Base-by-base conservation (phyloP, 495 filamentous ascomycete genomes). In the Penicillium cinerascens region DNA sequence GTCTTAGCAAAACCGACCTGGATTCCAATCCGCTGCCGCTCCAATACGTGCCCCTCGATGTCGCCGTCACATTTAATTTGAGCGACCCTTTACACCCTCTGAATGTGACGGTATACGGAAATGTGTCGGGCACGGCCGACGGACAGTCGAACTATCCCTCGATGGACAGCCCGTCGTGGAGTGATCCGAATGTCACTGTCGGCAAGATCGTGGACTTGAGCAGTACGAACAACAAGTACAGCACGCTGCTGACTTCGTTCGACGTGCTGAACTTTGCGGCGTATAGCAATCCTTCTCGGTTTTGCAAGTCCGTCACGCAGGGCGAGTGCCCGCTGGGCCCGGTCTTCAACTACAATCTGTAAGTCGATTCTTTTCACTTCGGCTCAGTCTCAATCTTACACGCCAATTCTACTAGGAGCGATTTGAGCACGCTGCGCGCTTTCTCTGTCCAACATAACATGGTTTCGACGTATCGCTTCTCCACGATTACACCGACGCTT, bases 21-120 rank as follows among this genome's bases (percentile, higher is more conserved):
- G 73, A 75, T 39, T 80, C 76, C 17, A 57, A 52, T 25, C 79
- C 80, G 21, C 55, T 56, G 56, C 79, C 64, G 48, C 75, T 97
- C n/a, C 95, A 98, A 74, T 96, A 91, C 68, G 75, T 83, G 8
- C 92, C 93, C 1, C 57, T 83, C 11, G 78, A 78, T 49, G 78
- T 95, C 51, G 81, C 84, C 56, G 95, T 88, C 49, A 71, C 69
- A 11, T 95, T 95, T 72, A 78, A 91, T 56, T 71, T 81, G 20
- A 65, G 70, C 17, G 70, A 79, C 49, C 63, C 81, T 10, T 80
- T 78, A 44, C 82, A 91, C 61, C 83, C 82, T 35, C 73, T 98
- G 25, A 82, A 82, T 50, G 72, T 97, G 23, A 96, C 85, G 1
- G 82, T 96, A 18, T 97, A 89, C 72, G 92, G 92, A 20, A 96